Evolutionary conservation across 306 rosid species (phyloP).

Genomic region (Quercus robur): DNA sequence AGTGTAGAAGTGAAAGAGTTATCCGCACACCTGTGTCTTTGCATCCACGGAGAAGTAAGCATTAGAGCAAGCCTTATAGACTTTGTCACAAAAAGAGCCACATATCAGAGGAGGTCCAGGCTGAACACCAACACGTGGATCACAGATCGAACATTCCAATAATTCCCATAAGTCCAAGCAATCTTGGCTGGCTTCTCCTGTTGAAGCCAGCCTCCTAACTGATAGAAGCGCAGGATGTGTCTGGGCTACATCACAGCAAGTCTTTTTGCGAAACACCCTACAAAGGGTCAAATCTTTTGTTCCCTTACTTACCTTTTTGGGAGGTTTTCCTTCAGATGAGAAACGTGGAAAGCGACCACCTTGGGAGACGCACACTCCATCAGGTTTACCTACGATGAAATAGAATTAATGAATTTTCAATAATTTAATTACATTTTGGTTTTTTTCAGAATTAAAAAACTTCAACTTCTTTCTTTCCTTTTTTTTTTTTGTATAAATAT

Average conservation of each 20-base stretch:
- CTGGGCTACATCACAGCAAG: constrained; percentile 84
- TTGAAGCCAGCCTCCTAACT: constrained; percentile 72
- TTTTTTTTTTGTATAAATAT: background rate
- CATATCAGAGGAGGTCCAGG: constrained; percentile 85
- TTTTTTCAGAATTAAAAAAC: background rate
- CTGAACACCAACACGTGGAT: constrained; percentile 72
- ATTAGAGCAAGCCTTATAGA: constrained; percentile 68
- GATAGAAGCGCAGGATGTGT: constrained; percentile 78
- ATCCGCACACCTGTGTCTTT: constrained; percentile 64
- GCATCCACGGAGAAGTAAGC: constrained; percentile 91
- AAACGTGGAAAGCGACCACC: constrained; percentile 85
- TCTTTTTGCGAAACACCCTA: constrained; percentile 71
- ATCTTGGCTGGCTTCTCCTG: constrained; percentile 79
- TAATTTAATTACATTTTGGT: background rate
- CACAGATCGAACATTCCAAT: constrained; percentile 87
- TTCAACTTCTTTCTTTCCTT: background rate
- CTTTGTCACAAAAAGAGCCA: constrained; percentile 69
- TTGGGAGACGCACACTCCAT: constrained; percentile 75
- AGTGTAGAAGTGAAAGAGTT: background rate
- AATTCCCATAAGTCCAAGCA: constrained; percentile 93
- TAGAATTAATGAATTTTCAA: background rate
- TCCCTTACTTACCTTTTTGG: constrained; percentile 54
- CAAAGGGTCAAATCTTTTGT: constrained; percentile 82
- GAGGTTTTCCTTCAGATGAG: constrained; percentile 71
- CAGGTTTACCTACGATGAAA: constrained; percentile 49